Percentiles rank a stretch among this genome's conserved stretches.
Conservation (phyloP, 805 yeast genomes). For the Candida orba region DNA sequence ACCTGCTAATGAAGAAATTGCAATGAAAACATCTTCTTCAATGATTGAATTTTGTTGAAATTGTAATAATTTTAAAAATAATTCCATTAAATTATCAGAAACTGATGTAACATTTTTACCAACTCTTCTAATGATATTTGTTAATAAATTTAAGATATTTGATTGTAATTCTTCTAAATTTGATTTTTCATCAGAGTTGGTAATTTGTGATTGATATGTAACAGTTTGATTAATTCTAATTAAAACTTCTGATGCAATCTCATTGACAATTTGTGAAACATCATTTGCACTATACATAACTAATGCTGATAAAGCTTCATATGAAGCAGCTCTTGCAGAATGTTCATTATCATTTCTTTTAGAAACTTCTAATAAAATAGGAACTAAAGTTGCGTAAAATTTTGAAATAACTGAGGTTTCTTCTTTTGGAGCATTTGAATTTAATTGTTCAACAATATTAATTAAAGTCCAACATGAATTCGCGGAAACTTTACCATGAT, state of each 20-base stretch:
- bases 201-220: conserved; percentile 48
- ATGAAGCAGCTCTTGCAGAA: conserved; percentile 91
- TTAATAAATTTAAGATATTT: conserved; percentile 31
- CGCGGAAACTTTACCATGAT: conserved; percentile 90
- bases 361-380: conserved; percentile 62
- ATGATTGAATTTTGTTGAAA: conserved; percentile 58
- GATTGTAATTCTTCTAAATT: conserved; percentile 85
- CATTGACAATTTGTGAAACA: conserved; percentile 60
- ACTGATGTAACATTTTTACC: conserved; percentile 57
- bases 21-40: conserved; percentile 92
- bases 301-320: conserved; percentile 81
- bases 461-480: conserved; percentile 97
- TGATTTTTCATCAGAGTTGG: conserved; percentile 62
- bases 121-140: conserved; percentile 48
- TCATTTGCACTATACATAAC: conserved; percentile 70
- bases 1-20: conserved; percentile 82
- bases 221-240: conserved; percentile 67
- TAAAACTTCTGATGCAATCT: conserved; percentile 69
- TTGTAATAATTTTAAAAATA: conserved; percentile 67
- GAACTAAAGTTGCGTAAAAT: conserved; percentile 63
- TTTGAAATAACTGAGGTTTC: conserved; percentile 61
- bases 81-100: conserved; percentile 78
- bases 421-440: conserved; percentile 39
- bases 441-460: conserved; percentile 80
- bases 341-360: conserved; percentile 74